Base-by-base conservation (phyloP, 2,329 filamentous ascomycete species). In the Cladosporium austrohemisphaericum region DNA sequence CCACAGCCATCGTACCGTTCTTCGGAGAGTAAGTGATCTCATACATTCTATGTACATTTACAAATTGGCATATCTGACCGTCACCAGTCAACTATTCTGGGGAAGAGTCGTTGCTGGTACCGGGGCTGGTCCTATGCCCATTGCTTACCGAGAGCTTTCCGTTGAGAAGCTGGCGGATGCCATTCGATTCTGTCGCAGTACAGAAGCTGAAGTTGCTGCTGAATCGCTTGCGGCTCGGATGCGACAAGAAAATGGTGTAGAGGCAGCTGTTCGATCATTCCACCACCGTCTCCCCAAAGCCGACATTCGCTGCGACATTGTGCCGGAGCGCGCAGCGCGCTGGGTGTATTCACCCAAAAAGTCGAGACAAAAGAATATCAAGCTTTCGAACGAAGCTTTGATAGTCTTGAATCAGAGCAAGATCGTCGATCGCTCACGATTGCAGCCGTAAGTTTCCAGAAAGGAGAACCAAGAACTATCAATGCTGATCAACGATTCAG, bases 221-320 rank as follows among this genome's bases (percentile, higher is more conserved):
- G 67, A 75, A 47, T 72, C 76, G 50, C 79, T 88, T 31, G 80
- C 84, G 0, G 69, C 75, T 35, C 72, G 73, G 29, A 88, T 88
- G 32, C 79, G 75, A 36, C 79, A 83, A 52, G 83, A 76, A 57
- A 81, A 88, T 53, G 85, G 85, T 1, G 85, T 84, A 1, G 70
- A 76, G 37, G 88, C 88, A 52, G 84, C 84, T 0, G 84, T 86
- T 5, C 72, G 71, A 26, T 77, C 80, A 1, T 88, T 89, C 55
- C 84, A 38, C 11, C 19, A 11, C 3, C 32, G 32, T 11, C 32
- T 35, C 14, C 32, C 32, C 5, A 35, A 14, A 8, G 10, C 32
- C 9, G 13, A 19, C 14, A 14, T 35, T 2, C 10, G 7, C 32
- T 35, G 32, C 32, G 32, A 35, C 8, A 4, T 35, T 35, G 14